Percentiles rank a stretch among this genome's conserved stretches.
These are phyloP conservation scores for Emydomyces testavorans DNA, from an alignment of 2,329 filamentous ascomycete species.

Conservation along the genomic window DNA sequence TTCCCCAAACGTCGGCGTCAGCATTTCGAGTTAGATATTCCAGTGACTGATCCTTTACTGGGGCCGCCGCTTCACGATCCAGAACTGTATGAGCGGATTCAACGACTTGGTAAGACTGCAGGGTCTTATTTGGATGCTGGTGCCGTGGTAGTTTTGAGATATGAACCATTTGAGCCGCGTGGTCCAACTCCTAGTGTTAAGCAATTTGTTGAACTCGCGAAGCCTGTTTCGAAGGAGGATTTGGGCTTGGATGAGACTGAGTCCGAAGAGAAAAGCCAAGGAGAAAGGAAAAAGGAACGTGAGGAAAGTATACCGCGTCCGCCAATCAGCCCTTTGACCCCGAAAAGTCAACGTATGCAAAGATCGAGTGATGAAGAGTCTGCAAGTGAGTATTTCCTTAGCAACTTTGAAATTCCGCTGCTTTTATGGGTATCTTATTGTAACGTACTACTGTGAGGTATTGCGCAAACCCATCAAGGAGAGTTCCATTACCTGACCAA, in stretches of 20 bases:
- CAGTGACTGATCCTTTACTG: neutral
- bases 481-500: too few relatives aligned
- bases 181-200: neutral
- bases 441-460: neutral
- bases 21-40: conserved; percentile 7
- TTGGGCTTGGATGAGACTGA: neutral
- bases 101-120: conserved; percentile 1
- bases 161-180: neutral
- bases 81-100: conserved; percentile 13
- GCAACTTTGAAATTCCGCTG: neutral
- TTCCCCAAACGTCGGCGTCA: neutral
- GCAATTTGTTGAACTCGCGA: neutral
- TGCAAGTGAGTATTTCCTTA: neutral
- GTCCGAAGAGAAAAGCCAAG: neutral
- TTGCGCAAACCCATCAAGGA: too few relatives aligned
- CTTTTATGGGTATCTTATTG: neutral
- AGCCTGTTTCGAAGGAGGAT: neutral
- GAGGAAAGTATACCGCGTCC: neutral
- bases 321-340: conserved; percentile 7
- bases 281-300: neutral
- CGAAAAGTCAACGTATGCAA: neutral
- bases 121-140: conserved; percentile 9
- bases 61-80: conserved; percentile 12
- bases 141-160: conserved; percentile 8
- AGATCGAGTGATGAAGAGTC: neutral